These are phyloP conservation scores for Suhomyces bolitotheri DNA, from an alignment of 1,139 yeast genomes.

Conservation along the genomic window DNA sequence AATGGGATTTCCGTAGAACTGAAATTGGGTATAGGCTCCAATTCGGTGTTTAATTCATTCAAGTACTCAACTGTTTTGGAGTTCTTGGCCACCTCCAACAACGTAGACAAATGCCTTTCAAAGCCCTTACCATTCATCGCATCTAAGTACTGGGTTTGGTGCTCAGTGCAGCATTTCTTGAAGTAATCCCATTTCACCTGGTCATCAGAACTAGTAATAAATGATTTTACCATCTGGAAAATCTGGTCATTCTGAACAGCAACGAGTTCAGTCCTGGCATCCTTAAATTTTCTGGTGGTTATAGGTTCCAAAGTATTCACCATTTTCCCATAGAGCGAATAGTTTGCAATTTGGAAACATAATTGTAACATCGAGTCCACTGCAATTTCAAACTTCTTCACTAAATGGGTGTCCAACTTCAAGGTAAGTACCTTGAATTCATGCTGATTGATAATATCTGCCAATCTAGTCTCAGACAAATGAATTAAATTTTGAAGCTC, in stretches of 20 bases:
- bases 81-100: constrained; percentile 46
- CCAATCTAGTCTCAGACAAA: constrained; percentile 71
- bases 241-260: constrained; percentile 61
- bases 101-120: constrained; percentile 68
- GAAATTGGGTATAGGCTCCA: constrained; percentile 24
- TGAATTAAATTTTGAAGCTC: constrained; percentile 53
- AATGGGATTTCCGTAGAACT: constrained; percentile 36
- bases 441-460: constrained; percentile 74
- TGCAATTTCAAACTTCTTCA: constrained; percentile 53
- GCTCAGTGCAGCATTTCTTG: constrained; percentile 52
- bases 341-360: constrained; percentile 68
- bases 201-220: constrained; percentile 53
- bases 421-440: constrained; percentile 49
- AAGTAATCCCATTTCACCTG: constrained; percentile 53
- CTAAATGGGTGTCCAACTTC: constrained; percentile 47
- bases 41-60: constrained; percentile 41
- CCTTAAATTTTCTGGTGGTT: constrained; percentile 65
- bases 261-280: constrained; percentile 68
- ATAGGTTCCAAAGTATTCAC: constrained; percentile 72
- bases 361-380: constrained; percentile 70
- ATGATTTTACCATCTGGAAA: constrained; percentile 57
- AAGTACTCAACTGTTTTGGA: constrained; percentile 38
- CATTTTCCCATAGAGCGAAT: constrained; percentile 69
- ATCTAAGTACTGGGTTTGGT: constrained; percentile 46
- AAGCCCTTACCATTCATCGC: constrained; percentile 68